phyloP scores from a whole-genome alignment of 2,329 filamentous ascomycete species.

The Immersiporthe knoxdaviesiana region DNA sequence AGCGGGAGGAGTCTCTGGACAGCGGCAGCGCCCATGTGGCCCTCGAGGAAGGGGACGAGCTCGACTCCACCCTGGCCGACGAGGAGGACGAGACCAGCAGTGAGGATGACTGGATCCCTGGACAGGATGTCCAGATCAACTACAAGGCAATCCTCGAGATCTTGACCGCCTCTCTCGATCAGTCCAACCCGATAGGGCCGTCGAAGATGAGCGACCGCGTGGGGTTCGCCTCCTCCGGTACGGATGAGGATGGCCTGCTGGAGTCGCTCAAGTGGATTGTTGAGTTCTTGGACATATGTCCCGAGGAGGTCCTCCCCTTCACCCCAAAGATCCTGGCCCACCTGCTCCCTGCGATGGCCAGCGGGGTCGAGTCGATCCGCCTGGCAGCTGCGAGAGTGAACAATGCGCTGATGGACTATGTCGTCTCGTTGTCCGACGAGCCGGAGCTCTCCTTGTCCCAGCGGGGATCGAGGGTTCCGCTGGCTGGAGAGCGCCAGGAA shows the following conservation, averaged over 20 bases:
- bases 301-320: constrained; percentile 93
- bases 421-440: constrained; percentile 86
- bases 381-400: constrained; percentile 90
- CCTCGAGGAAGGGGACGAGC: constrained; percentile 63
- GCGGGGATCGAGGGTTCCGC: constrained; percentile 43
- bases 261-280: constrained; percentile 95
- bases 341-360: constrained; percentile 91
- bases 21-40: constrained; percentile 62
- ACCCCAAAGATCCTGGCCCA: constrained; percentile 90
- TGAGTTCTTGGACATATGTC: constrained; percentile 94
- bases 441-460: constrained; percentile 43
- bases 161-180: constrained; percentile 81
- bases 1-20: constrained; percentile 71
- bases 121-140: constrained; percentile 94
- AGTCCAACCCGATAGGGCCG: constrained; percentile 14
- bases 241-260: constrained; percentile 88
- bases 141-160: constrained; percentile 92
- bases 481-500: constrained; percentile 50
- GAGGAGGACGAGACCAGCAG: constrained; percentile 64
- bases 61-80: constrained; percentile 60
- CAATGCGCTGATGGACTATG: constrained; percentile 87
- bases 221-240: constrained; percentile 17
- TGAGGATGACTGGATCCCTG: constrained; percentile 95
- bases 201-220: constrained; percentile 21
- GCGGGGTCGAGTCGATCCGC: constrained; percentile 85